These are phyloP conservation scores for Gymnopilus dilepis DNA, from an alignment of 768 basidiomycete species.

Conservation along the genomic window DNA sequence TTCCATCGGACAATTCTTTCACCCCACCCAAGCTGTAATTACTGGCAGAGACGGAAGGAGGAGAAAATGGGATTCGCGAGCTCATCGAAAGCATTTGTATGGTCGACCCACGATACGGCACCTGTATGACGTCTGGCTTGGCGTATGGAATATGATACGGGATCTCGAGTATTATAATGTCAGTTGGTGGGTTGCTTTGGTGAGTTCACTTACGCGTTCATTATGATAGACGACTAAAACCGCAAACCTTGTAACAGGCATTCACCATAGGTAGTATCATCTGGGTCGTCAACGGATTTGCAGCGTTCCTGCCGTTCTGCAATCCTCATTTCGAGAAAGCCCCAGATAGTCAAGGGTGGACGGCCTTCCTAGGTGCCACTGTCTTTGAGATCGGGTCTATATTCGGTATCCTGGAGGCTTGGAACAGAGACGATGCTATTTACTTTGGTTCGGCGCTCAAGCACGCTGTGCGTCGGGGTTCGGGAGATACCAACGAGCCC, in stretches of 20 bases:
- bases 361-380: constrained; percentile 62
- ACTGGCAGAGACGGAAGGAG: constrained; percentile 7
- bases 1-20: constrained; percentile 32
- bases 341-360: constrained; percentile 45
- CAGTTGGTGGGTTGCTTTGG: constrained; percentile 49
- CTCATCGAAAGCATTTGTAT: constrained; percentile 16
- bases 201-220: constrained; percentile 24
- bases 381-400: constrained; percentile 64
- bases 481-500: background rate
- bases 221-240: too few relatives aligned
- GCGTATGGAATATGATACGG: constrained; percentile 33
- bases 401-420: constrained; percentile 58
- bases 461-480: background rate
- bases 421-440: constrained; percentile 45
- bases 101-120: constrained; percentile 5
- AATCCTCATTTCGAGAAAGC: constrained; percentile 33
- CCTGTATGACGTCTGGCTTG: constrained; percentile 13
- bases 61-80: constrained; percentile 8
- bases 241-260: constrained; percentile 23
- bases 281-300: constrained; percentile 64
- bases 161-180: constrained; percentile 48
- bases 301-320: constrained; percentile 53
- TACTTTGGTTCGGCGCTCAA: constrained; percentile 22
- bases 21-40: constrained; percentile 42
- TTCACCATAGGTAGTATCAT: constrained; percentile 50